Conservation (phyloP, 352 stramenopile species). For the Albugo laibachii region DNA sequence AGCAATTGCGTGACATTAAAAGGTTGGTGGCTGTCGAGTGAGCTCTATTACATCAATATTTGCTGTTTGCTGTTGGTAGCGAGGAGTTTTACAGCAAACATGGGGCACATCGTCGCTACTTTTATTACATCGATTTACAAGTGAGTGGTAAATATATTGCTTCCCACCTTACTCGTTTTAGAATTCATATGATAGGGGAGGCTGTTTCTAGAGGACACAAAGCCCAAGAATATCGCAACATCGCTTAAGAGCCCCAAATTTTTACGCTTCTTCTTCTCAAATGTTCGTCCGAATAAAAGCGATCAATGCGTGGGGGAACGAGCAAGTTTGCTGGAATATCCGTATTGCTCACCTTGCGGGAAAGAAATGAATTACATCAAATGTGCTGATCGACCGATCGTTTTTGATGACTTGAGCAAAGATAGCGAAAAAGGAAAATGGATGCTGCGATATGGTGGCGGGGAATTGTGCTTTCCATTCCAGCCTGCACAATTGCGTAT, state of each 20-base stretch:
- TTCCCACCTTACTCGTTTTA: not conserved
- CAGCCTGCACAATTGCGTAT: constrained; percentile 28
- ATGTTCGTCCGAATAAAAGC: constrained; percentile 21
- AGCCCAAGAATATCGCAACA: constrained; percentile 71
- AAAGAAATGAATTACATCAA: constrained; percentile 81
- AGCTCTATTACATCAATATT: not conserved
- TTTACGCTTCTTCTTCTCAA: constrained; percentile 61
- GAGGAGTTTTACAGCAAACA: constrained; percentile 59
- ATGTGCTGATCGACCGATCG: constrained; percentile 51
- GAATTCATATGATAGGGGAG: constrained; percentile 16
- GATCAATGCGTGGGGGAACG: constrained; percentile 7
- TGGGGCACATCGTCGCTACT: constrained; percentile 35
- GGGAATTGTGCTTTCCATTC: constrained; percentile 31
- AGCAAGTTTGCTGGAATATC: constrained; percentile 37
- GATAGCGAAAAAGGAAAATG: constrained; percentile 3
- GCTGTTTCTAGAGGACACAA: constrained; percentile 57
- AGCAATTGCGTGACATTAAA: constrained; percentile 65
- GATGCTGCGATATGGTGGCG: constrained; percentile 33
- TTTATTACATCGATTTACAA: constrained; percentile 74
- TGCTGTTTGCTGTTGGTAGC: constrained; percentile 7
- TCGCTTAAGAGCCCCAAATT: constrained; percentile 70
- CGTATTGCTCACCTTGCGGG: constrained; percentile 46
- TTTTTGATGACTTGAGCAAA: constrained; percentile 40
- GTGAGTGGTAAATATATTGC: constrained; percentile 6
- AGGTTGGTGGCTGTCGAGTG: constrained; percentile 14